A percentile compares a stretch with the other conserved stretches of the same genome.
Conservation (phyloP, 768 basidiomycete species). For the Amanita brunnescens region DNA sequence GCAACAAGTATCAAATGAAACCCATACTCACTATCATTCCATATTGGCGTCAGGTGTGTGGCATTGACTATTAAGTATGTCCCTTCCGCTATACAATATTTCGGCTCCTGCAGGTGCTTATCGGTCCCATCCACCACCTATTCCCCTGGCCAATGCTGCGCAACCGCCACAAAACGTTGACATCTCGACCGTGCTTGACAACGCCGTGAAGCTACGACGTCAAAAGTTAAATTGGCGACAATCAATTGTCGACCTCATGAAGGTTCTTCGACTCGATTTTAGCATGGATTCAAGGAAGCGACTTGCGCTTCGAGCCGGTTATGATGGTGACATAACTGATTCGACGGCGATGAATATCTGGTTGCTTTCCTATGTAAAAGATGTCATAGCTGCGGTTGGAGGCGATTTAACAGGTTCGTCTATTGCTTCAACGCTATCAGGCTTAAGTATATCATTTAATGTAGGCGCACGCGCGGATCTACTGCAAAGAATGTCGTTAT, state of each 20-base stretch:
- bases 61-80: not conserved
- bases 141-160: not conserved
- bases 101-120: not conserved
- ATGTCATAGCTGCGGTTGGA: not conserved
- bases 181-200: not conserved
- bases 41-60: not conserved
- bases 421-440: not conserved
- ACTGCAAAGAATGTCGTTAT: not conserved
- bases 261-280: not conserved
- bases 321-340: not conserved
- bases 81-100: not conserved
- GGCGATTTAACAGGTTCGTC: not conserved
- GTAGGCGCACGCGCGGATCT: not conserved
- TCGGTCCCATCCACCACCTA: not conserved
- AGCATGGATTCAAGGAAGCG: not conserved
- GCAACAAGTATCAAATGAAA: not conserved
- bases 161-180: not conserved
- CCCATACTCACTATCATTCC: not conserved
- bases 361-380: not conserved
- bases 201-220: not conserved
- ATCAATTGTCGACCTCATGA: constrained; percentile 2
- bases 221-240: not conserved
- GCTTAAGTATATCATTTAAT: not conserved
- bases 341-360: not conserved
- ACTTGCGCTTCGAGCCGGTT: not conserved